A percentile compares a stretch with the other conserved stretches of the same genome.
These are phyloP conservation scores for Ascochyta viciae-villosae DNA, from an alignment of 2,329 filamentous ascomycete species.

Conservation along the genomic window DNA sequence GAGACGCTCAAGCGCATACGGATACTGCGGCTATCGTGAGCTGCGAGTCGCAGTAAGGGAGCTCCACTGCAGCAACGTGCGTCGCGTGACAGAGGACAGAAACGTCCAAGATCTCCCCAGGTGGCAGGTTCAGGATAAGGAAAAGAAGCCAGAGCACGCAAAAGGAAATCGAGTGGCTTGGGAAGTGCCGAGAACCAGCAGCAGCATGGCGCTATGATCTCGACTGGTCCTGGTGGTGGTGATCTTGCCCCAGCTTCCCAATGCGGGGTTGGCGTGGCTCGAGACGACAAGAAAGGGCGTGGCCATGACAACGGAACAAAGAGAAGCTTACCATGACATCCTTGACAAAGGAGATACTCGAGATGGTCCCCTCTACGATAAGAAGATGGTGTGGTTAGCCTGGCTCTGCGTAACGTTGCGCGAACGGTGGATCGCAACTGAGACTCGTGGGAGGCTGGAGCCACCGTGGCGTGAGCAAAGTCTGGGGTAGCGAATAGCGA, in stretches of 20 bases:
- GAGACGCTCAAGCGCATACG: conserved; percentile 74
- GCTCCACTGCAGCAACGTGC: conserved; percentile 20
- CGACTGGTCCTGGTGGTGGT: conserved; percentile 33
- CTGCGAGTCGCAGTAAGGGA: conserved; percentile 24
- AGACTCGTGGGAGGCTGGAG: conserved; percentile 29
- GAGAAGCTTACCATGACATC: conserved; percentile 73
- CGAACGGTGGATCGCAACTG: conserved; percentile 18
- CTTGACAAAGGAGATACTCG: conserved; percentile 84
- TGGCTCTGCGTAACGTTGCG: conserved; percentile 26
- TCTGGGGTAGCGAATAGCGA: conserved; percentile 32
- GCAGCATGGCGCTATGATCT: conserved; percentile 28
- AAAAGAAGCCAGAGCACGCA: conserved; percentile 22
- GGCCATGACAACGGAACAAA: conserved; percentile 23
- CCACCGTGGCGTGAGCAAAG: conserved; percentile 38
- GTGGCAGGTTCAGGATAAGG: conserved; percentile 24
- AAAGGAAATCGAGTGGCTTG: conserved; percentile 38
- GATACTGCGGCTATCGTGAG: conserved; percentile 66
- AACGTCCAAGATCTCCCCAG: conserved; percentile 25
- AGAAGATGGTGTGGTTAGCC: conserved; percentile 37
- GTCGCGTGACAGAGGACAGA: conserved; percentile 42
- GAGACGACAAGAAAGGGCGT: conserved; percentile 24
- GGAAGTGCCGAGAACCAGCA: conserved; percentile 21
- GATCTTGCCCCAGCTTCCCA: conserved; percentile 30
- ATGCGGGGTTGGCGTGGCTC: conserved; percentile 41
- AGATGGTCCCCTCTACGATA: conserved; percentile 76